Evolutionary conservation across 768 basidiomycete genomes (phyloP).

Genomic region (Asterophora lycoperdoides): DNA sequence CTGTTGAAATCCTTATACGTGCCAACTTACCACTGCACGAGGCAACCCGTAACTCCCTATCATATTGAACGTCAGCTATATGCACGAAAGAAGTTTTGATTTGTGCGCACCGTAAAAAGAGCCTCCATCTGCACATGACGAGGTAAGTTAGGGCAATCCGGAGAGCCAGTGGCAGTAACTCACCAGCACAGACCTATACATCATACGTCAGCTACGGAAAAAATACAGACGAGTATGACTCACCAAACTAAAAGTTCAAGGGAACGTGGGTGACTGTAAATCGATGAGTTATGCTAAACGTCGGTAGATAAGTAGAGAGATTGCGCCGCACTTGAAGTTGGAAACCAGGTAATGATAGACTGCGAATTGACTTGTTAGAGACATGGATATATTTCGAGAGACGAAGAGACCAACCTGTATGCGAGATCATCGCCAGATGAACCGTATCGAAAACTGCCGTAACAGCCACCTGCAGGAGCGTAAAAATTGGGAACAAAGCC

Average conservation of each 20-base stretch:
- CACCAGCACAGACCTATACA: slow-evolving; percentile 36
- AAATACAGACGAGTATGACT: neutral
- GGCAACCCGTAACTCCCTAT: slow-evolving; percentile 45
- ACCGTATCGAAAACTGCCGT: slow-evolving; percentile 41
- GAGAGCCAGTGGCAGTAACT: slow-evolving; percentile 8
- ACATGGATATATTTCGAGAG: neutral
- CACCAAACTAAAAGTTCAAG: slow-evolving; percentile 27
- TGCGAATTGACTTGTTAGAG: neutral
- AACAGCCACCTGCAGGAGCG: slow-evolving; percentile 28
- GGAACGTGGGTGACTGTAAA: slow-evolving; percentile 19
- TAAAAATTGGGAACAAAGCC: neutral
- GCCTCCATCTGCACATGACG: slow-evolving; percentile 36
- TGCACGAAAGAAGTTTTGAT: neutral
- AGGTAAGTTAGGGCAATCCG: neutral
- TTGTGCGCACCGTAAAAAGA: slow-evolving; percentile 37
- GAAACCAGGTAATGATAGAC: slow-evolving; percentile 19
- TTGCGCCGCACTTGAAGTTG: slow-evolving; percentile 15
- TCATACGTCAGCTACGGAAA: neutral
- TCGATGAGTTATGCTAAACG: neutral
- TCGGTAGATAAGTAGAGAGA: neutral
- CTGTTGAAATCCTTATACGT: too few relatives aligned
- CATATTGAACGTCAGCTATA: slow-evolving; percentile 7
- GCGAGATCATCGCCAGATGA: slow-evolving; percentile 45
- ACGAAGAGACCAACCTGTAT: slow-evolving; percentile 32
- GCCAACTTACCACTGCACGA: slow-evolving; percentile 45